Base-by-base conservation (phyloP, 768 basidiomycete genomes). In the Hypholoma fasciculare region DNA sequence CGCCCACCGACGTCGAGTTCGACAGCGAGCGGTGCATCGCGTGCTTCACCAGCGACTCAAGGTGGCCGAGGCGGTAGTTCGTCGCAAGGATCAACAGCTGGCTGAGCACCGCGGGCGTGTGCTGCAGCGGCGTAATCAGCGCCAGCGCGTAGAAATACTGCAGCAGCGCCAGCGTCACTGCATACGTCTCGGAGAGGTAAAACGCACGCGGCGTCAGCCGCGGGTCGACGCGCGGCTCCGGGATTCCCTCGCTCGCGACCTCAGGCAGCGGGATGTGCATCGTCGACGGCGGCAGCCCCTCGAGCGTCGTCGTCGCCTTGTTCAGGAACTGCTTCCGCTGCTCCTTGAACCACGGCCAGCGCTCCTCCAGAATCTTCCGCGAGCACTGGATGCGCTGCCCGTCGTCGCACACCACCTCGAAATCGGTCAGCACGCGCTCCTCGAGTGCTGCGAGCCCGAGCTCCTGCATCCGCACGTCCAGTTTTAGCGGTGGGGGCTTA, bases 271-370 rank as follows among this genome's bases (percentile, higher is more conserved):
- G 77, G 1, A 86, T 76, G 61, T 89, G 82, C 77, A 87, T 84
- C 1, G 82, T 68, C 12, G 87, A 84, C 3, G 77, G 67, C 0
- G 90, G 88, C 44, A 91, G 71, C 7, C 75, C 72, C 44, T 88
- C 84, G 43, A 89, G 74, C 6, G 83, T 79, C 26, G 74, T 75
- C 46, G 74, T 74, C 1, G 90, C 90, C 8, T 76, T 80, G 52
- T 82, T 78, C 37, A 88, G 63, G 65, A 91, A 86, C 51, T 76
- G 75, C 52, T 75, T 69, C 17, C 88, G 76, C 67, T 92, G 87
- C 52, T 86, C 83, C 63, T 83, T 83, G 80, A 99, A 95, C 96
- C 96, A 99, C 1, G 90, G 86, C 96, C 96, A 99, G 36, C 96
- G 83, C 36, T 94, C 89, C 67, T 92, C 89, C 27, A 99, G 77